These are phyloP conservation scores for Argentina anserina DNA, from an alignment of 306 rosid genomes.

Conservation along the genomic window DNA sequence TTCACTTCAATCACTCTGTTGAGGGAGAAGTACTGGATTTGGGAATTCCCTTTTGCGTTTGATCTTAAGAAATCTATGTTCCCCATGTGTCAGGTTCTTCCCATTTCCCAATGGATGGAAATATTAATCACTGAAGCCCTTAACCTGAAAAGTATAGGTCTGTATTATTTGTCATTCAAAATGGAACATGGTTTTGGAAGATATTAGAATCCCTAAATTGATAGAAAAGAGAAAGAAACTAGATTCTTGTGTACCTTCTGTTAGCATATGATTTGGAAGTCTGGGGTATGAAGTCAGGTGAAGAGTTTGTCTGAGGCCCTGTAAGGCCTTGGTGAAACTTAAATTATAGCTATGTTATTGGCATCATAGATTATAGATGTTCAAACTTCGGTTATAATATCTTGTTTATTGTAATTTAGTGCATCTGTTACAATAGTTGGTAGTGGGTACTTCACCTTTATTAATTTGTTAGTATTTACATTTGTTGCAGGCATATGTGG, in stretches of 20 bases:
- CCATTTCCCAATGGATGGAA: not conserved
- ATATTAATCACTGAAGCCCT: not conserved
- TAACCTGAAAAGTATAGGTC: not conserved
- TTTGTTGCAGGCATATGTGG: slow-evolving; percentile 75
- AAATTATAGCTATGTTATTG: too few relatives aligned
- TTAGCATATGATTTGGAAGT: not conserved
- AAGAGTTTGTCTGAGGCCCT: not conserved
- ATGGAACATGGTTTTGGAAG: not conserved
- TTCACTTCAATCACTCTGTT: not conserved
- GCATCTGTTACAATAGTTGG: not conserved
- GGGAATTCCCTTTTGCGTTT: not conserved
- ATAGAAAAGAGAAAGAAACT: not conserved
- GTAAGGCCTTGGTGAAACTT: not conserved
- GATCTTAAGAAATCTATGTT: not conserved
- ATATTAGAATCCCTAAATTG: not conserved
- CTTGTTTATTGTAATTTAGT: not conserved
- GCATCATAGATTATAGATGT: not conserved
- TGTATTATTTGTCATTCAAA: not conserved
- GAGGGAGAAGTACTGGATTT: not conserved
- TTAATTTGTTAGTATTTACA: not conserved
- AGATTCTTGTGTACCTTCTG: not conserved
- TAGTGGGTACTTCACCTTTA: not conserved
- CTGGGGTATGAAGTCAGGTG: not conserved
- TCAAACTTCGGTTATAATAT: not conserved
- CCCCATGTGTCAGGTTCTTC: not conserved